Evolutionary conservation across 202 grass and related monocot species (phyloP).

Genomic region (Digitaria exilis): DNA sequence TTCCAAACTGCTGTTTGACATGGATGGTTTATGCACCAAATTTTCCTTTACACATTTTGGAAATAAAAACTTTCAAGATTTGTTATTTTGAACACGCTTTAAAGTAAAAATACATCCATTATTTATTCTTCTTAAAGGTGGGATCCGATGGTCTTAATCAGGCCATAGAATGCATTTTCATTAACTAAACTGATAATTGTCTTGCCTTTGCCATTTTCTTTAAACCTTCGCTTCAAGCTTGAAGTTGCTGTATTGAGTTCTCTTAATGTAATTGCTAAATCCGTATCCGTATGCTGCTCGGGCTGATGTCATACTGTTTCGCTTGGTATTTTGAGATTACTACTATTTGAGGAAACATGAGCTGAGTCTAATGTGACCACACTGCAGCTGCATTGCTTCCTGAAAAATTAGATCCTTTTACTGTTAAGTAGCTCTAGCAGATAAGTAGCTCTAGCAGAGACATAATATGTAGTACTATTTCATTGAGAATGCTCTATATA

Average conservation of each 20-base stretch:
- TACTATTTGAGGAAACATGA: slow-evolving; percentile 11
- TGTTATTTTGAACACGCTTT: neutral
- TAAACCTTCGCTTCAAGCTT: slow-evolving; percentile 7
- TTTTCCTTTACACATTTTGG: neutral
- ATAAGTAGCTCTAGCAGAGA: neutral
- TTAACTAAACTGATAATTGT: neutral
- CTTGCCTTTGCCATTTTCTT: neutral
- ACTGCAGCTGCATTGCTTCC: neutral
- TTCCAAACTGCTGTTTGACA: slow-evolving; percentile 23
- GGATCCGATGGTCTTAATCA: neutral
- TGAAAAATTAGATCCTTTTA: slow-evolving; percentile 15
- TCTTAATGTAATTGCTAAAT: neutral
- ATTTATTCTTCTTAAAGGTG: neutral
- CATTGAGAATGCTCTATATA: neutral
- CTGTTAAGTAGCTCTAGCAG: too few species aligned
- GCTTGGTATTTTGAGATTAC: slow-evolving; percentile 2
- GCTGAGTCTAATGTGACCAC: slow-evolving; percentile 11
- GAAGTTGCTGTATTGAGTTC: neutral
- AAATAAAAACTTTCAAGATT: neutral
- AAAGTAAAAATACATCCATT: neutral
- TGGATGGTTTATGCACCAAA: neutral
- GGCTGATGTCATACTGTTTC: neutral
- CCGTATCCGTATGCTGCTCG: neutral
- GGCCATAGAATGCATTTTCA: neutral
- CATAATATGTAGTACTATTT: neutral